Evolutionary conservation across 2,329 filamentous ascomycete genomes (phyloP).

Genomic region (Aureobasidium leucospermi): DNA sequence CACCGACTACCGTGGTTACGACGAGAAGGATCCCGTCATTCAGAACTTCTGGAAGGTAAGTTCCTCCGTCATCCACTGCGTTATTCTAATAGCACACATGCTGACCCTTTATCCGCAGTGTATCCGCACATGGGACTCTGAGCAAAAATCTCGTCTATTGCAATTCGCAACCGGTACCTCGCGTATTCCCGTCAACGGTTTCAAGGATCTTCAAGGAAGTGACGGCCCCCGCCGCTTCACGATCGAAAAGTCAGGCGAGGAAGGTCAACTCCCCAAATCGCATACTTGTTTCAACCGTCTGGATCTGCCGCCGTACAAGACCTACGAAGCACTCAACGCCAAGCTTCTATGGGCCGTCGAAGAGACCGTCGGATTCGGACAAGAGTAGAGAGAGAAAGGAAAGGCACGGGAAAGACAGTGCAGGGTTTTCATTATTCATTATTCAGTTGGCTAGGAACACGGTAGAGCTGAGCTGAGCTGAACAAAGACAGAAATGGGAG

Average conservation of each 20-base stretch:
- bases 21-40: conserved; percentile 93
- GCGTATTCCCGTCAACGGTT: conserved; percentile 96
- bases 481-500: not conserved
- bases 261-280: conserved; percentile 85
- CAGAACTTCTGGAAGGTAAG: conserved; percentile 92
- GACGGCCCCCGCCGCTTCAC: conserved; percentile 94
- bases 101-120: conserved; percentile 40
- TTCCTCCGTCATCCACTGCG: not conserved
- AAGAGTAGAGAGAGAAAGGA: conserved; percentile 58
- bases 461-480: not conserved
- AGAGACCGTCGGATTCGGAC: conserved; percentile 97
- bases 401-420: not conserved
- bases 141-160: conserved; percentile 91
- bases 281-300: conserved; percentile 99
- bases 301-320: conserved; percentile 90
- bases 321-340: conserved; percentile 70
- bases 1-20: conserved; percentile 97
- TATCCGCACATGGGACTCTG: conserved; percentile 92
- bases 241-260: conserved; percentile 93
- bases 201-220: conserved; percentile 96
- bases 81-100: not conserved
- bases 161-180: conserved; percentile 98
- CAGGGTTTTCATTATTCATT: no score
- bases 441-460: not conserved
- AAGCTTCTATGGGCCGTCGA: conserved; percentile 97